Percentiles rank a stretch among this genome's conserved stretches.
These are phyloP conservation scores for Gossypium thurberi DNA, from an alignment of 345 rosid genomes.

Conservation along the genomic window DNA sequence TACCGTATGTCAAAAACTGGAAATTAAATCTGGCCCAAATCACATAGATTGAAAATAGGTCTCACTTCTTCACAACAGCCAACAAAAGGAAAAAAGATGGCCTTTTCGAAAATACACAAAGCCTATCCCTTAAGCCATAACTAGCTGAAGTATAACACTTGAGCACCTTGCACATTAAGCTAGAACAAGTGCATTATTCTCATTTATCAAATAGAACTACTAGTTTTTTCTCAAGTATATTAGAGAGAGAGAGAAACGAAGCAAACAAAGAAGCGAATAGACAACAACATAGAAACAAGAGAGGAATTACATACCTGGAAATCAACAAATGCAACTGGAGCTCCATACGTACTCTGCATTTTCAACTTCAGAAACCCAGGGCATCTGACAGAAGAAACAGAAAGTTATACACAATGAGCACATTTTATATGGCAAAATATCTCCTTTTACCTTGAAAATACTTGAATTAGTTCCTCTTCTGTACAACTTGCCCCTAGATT, in stretches of 20 bases:
- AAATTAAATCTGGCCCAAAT: not conserved
- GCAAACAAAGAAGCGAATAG: not conserved
- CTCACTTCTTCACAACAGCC: not conserved
- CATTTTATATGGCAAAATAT: slow-evolving; percentile 5
- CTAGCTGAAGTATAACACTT: not conserved
- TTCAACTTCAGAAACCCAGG: slow-evolving; percentile 82
- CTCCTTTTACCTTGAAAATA: slow-evolving; percentile 58
- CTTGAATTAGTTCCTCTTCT: slow-evolving; percentile 72
- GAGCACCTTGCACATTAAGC: not conserved
- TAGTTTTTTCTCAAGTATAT: not conserved
- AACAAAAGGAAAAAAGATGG: not conserved
- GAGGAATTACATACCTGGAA: slow-evolving; percentile 49
- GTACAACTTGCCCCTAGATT: slow-evolving; percentile 75
- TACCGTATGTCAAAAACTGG: not conserved
- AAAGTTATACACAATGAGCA: not conserved
- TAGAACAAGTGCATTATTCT: not conserved
- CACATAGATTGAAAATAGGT: not conserved
- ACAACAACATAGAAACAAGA: not conserved
- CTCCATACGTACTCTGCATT: slow-evolving; percentile 73
- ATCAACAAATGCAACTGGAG: slow-evolving; percentile 88
- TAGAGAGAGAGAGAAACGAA: not conserved
- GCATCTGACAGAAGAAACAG: slow-evolving; percentile 36
- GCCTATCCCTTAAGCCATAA: not conserved
- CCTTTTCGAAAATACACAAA: not conserved
- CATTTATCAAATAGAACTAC: not conserved